Evolutionary conservation across 192 early-diverging fungal species (phyloP), one percentile per base, ranked within the genome.

Genomic region (Pilobolus umbonatus): DNA sequence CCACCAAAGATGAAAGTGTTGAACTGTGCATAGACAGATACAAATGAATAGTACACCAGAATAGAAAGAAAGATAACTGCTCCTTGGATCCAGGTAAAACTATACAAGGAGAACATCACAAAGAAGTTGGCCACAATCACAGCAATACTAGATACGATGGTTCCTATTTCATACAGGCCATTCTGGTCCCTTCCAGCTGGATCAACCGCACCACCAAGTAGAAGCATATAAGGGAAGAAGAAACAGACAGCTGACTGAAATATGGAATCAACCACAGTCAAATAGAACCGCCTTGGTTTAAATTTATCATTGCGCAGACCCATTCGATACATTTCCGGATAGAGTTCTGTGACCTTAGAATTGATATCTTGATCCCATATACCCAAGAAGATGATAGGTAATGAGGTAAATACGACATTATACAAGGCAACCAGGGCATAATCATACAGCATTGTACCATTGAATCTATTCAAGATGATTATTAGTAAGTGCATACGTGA

Each of bases 341-440:
- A 78, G 1, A 80, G 69, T 28, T 92, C 71, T 6, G 85, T 81
- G 2, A 79, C 79, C 26, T 85, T 67, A 0, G 80, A 80, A 25
- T 77, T 69, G 11, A 95, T 67, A 63, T 95, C 93, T 75, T 89
- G 87, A 77, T 96, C 91, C 69, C 92, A 91, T 3, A 89, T 81
- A 46, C 64, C 62, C 32, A 83, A 67, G 26, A 81, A 81, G 64
- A 85, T 80, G 28, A 91, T 82, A 0, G 95, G 93, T 39, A 94
- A 65, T 17, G 86, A 83, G 14, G 95, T 93, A 58, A 95, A 92
- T 2, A 89, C 56, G 65, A 92, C 68, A 67, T 98, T 95, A 75
- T 90, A 94, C 45, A 95, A 75, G 24, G 88, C 78, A 38, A 95
- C 84, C 40, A 88, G 85, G 8, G 90, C 83, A 68, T 91, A 87